These are phyloP conservation scores for Trametes versicolor DNA, from an alignment of 1,284 basidiomycete genomes.

Conservation along the genomic window DNA sequence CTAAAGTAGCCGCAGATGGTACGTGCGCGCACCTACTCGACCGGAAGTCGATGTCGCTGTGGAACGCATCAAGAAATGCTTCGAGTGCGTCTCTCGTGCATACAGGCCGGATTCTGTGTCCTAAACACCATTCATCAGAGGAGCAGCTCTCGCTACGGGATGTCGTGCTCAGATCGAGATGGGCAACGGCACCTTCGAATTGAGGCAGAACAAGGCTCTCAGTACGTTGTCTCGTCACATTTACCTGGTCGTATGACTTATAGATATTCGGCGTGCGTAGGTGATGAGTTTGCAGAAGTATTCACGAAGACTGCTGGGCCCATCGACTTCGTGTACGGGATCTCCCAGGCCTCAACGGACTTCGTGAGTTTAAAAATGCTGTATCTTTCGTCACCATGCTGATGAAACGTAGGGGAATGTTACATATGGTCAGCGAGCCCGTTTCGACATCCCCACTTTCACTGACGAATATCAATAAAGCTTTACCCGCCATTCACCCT, in stretches of 20 bases:
- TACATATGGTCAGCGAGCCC: constrained; percentile 59
- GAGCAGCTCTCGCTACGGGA: constrained; percentile 75
- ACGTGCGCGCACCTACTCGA: constrained; percentile 71
- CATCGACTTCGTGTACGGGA: constrained; percentile 39
- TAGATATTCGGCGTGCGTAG: constrained; percentile 20
- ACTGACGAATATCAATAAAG: constrained; percentile 45
- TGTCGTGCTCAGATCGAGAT: constrained; percentile 64
- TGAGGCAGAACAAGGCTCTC: constrained; percentile 69
- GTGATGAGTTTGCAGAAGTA: constrained; percentile 42
- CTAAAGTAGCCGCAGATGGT: constrained; percentile 49
- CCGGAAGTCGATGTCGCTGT: constrained; percentile 60
- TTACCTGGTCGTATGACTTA: background rate
- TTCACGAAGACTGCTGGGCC: constrained; percentile 39
- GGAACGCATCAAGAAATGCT: constrained; percentile 42
- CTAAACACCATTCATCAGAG: constrained; percentile 52
- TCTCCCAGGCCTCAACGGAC: constrained; percentile 42
- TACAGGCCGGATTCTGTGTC: constrained; percentile 58
- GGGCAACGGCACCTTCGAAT: constrained; percentile 50
- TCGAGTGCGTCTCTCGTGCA: constrained; percentile 35
- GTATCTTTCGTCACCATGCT: background rate
- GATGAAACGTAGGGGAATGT: constrained; percentile 66
- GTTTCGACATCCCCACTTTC: background rate
- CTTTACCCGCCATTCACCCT: constrained; percentile 72
- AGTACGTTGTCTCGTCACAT: constrained; percentile 44
- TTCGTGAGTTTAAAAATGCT: constrained; percentile 36